Evolutionary conservation across 2,329 filamentous ascomycete genomes (phyloP).

Genomic region (Penicillium sp.): DNA sequence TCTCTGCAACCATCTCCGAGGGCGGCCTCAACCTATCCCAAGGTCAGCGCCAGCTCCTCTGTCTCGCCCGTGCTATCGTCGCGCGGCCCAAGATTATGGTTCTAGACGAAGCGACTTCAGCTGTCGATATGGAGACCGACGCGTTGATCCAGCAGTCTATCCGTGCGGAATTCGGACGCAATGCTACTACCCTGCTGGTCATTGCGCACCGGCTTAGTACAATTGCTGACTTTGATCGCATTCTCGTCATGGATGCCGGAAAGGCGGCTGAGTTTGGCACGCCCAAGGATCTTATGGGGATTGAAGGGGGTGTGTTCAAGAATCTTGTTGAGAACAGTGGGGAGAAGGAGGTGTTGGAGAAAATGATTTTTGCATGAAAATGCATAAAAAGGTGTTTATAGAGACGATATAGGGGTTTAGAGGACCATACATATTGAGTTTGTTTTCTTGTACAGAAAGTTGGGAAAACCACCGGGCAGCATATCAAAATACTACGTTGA

Average conservation of each 20-base stretch:
- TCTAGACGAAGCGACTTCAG: constrained; percentile 75
- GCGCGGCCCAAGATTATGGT: constrained; percentile 73
- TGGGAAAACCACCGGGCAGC: too few species aligned
- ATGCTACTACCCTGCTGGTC: constrained; percentile 65
- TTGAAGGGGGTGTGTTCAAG: constrained; percentile 24
- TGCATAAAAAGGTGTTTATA: background rate
- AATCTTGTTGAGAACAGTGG: constrained; percentile 26
- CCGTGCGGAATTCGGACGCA: constrained; percentile 63
- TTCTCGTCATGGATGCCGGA: constrained; percentile 69
- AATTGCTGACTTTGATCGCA: constrained; percentile 73
- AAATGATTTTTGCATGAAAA: constrained; percentile 22
- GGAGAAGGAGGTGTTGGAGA: constrained; percentile 24
- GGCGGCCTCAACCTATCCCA: constrained; percentile 62
- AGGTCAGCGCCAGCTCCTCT: constrained; percentile 34
- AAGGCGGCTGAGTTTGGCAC: constrained; percentile 65
- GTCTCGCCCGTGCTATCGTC: constrained; percentile 53
- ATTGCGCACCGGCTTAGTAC: constrained; percentile 75
- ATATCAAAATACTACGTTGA: background rate
- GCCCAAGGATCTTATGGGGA: constrained; percentile 59
- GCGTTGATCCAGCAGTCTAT: constrained; percentile 71
- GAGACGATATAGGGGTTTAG: background rate
- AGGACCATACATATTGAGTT: background rate
- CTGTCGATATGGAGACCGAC: constrained; percentile 76
- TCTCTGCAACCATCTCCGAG: constrained; percentile 65
- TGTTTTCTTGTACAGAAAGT: background rate